Evolutionary conservation across 139 green algal genomes (phyloP), one percentile per base, ranked within the genome.

Genomic region (Tetradesmus obliquus): DNA sequence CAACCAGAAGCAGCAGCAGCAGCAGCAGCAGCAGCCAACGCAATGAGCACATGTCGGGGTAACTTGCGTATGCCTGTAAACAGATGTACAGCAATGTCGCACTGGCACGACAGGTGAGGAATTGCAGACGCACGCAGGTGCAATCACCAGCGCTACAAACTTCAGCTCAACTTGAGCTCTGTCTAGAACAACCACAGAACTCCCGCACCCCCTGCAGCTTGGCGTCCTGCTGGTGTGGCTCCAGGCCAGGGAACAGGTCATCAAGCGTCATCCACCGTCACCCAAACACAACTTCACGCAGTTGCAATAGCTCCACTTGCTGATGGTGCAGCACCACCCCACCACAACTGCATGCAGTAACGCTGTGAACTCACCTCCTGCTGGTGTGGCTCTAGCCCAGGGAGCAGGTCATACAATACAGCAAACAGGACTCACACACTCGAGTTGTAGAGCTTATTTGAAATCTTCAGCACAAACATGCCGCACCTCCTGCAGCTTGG

Each of bases 401-500:
- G 86, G 71, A 90, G 84, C 60, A 90, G 12, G 19, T 87, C 69
- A 12, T 19, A 76, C 4, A 5, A n/a, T 82, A 22, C 71, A 85
- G 55, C 22, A 20, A 17, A 55, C 72, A 20, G n/a, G 12, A 13
- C 76, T 45, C 76, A 45, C 69, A 83, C 22, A 45, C 12, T 9
- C 22, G 15, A 19, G 9, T 53, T 53, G 22, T 22, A 9, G 15
- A 12, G 15, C 12, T n/a, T 87, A 74, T 55, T 91, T 76, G 0
- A 45, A 45, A 45, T 45, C 32, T 45, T 45, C 32, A 45, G 32
- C 32, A 45, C 32, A 45, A 45, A 45, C 32, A 45, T 45, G 32
- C 32, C 32, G 32, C 62, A 92, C 88, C 80, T 92, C 88, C 20
- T 22, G 5, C 74, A 91, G 76, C 55, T 79, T 79, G 20, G 22